Percentiles rank a stretch among this genome's conserved stretches.
These are phyloP conservation scores for Fusarium torreyae DNA, from an alignment of 2,329 filamentous ascomycete species.

Conservation along the genomic window DNA sequence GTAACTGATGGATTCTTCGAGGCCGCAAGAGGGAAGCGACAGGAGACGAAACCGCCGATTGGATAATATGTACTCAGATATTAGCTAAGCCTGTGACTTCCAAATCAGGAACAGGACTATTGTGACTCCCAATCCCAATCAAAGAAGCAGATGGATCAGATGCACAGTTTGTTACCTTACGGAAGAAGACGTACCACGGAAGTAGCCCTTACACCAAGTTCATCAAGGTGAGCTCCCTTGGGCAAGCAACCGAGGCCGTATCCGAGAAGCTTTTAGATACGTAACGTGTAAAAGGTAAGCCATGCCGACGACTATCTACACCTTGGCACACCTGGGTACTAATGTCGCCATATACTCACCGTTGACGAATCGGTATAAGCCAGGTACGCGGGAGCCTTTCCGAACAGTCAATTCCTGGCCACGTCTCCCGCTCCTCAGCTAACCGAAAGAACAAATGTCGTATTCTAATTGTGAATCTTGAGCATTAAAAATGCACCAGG, in stretches of 20 bases:
- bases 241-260: conserved; percentile 6
- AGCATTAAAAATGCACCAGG: conserved; percentile 41
- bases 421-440: conserved; percentile 13
- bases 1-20: conserved; percentile 30
- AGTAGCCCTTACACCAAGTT: conserved; percentile 12
- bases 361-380: conserved; percentile 15
- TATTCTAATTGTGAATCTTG: conserved; percentile 17
- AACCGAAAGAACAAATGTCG: conserved; percentile 2
- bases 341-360: conserved; percentile 4
- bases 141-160: conserved; percentile 20
- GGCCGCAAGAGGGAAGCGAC: conserved; percentile 12
- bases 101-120: conserved; percentile 24
- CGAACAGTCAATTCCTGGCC: conserved; percentile 11
- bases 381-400: conserved; percentile 6
- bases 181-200: conserved; percentile 3
- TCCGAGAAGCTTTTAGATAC: conserved; percentile 21
- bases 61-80: conserved; percentile 30
- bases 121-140: conserved; percentile 23
- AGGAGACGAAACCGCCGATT: conserved; percentile 41
- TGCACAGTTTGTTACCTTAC: not conserved
- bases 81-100: conserved; percentile 15
- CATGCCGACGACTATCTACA: not conserved
- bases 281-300: conserved; percentile 5
- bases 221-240: conserved; percentile 15
- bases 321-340: not conserved